These are phyloP conservation scores for Boletus pseudo-olivaceus DNA, from an alignment of 768 basidiomycete species.

Conservation along the genomic window DNA sequence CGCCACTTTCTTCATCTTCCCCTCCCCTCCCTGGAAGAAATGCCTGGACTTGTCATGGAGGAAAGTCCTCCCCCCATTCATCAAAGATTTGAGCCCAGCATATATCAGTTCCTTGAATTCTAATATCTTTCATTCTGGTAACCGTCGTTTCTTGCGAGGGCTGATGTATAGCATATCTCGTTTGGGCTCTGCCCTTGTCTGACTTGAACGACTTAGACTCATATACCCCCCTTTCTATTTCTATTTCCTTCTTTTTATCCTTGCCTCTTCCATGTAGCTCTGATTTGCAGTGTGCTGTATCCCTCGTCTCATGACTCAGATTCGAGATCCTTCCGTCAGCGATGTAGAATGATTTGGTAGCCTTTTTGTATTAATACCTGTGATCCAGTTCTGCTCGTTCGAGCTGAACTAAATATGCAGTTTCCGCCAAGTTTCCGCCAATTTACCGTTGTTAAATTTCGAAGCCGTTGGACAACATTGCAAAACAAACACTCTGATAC, in stretches of 20 bases:
- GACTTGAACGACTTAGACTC: neutral
- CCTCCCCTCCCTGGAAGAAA: conserved; percentile 70
- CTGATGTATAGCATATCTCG: conserved; percentile 29
- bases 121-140: conserved; percentile 32
- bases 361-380: conserved; percentile 7
- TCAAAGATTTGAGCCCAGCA: conserved; percentile 62
- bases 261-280: conserved; percentile 26
- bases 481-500: conserved; percentile 19
- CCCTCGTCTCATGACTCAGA: conserved; percentile 8
- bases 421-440: neutral
- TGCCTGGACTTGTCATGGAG: conserved; percentile 70
- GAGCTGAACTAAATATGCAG: neutral
- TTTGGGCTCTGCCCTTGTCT: conserved; percentile 3
- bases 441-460: neutral
- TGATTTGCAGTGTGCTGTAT: conserved; percentile 31
- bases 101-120: conserved; percentile 76
- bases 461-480: conserved; percentile 17
- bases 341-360: conserved; percentile 11
- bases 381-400: neutral
- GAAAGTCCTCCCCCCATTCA: conserved; percentile 57
- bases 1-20: conserved; percentile 83
- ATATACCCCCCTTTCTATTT: conserved; percentile 7
- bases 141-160: conserved; percentile 7
- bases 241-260: neutral
- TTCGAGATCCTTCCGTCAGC: conserved; percentile 2